These are phyloP conservation scores for Stagonosporopsis rhizophila DNA, from an alignment of 2,329 filamentous ascomycete species.

Conservation along the genomic window DNA sequence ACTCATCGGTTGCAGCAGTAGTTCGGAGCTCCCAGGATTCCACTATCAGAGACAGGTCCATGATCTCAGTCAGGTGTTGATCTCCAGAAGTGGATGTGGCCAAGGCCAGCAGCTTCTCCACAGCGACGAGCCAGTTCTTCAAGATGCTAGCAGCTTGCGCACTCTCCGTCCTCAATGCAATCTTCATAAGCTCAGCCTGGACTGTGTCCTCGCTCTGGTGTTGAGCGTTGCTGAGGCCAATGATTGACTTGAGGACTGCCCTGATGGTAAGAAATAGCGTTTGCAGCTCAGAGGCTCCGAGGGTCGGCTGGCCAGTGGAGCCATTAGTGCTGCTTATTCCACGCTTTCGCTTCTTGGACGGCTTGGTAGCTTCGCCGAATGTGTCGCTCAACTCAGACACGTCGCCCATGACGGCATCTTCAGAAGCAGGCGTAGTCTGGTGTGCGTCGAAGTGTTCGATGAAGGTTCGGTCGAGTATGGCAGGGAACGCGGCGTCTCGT, in stretches of 20 bases:
- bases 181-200: constrained; percentile 46
- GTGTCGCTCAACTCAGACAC: constrained; percentile 41
- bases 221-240: constrained; percentile 22
- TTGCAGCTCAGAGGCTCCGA: constrained; percentile 19
- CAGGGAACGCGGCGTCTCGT: constrained; percentile 71
- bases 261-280: constrained; percentile 36
- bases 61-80: constrained; percentile 9
- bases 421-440: constrained; percentile 7
- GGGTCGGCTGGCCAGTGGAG: constrained; percentile 25
- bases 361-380: constrained; percentile 29
- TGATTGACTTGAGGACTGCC: constrained; percentile 31
- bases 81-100: not conserved
- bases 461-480: constrained; percentile 70
- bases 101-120: constrained; percentile 25
- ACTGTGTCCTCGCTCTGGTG: constrained; percentile 27
- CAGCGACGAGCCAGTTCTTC: constrained; percentile 44
- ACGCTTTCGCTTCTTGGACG: constrained; percentile 48
- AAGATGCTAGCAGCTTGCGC: constrained; percentile 47
- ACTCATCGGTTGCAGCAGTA: constrained; percentile 34
- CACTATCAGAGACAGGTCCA: constrained; percentile 36
- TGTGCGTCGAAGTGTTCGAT: constrained; percentile 57
- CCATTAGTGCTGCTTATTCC: constrained; percentile 25
- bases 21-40: constrained; percentile 46
- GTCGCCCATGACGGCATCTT: constrained; percentile 23
- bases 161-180: constrained; percentile 44